Evolutionary conservation across 2,329 filamentous ascomycete species (phyloP), one percentile per base, ranked within the genome.

Genomic region (Calonectria fujianensis): DNA sequence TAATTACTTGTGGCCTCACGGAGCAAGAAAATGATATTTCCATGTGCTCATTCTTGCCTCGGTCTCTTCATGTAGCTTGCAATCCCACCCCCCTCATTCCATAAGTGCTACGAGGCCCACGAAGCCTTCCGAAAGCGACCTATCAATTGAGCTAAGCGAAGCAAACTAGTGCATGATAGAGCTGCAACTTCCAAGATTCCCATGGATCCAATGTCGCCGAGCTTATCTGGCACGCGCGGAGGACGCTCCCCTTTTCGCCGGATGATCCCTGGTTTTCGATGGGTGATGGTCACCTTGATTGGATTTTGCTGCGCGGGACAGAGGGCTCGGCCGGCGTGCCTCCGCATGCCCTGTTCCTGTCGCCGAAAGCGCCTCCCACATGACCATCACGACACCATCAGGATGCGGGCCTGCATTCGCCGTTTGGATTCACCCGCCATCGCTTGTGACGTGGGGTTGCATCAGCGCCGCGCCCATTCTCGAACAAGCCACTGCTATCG

Each of bases 371-470:
- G 32, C 41, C 57, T 51, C 35, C 20, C 65, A 69, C 71, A 65
- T 73, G 71, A 69, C 71, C 52, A 14, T 32, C 57, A 37, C n/a
- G 37, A 63, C 65, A 64, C 65, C 48, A 63, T 50, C 37, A 37
- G 50, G 37, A 27, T n/a, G 37, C 45, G 68, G 35, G 54, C 71
- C 65, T 67, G 57, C 71, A 73, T 59, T 59, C 31, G 59, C 57
- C 37, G 16, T 41, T 50, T 37, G 29, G 11, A 11, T 41, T 64
- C 57, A 57, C 54, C 65, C 27, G 39, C 57, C 51, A 24, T 45
- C 18, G 50, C 73, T 61, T 61, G 69, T 73, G 70, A 75, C 73
- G 37, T 64, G 65, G 52, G 59, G 73, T 75, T 70, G 73, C 57
- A 75, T 69, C 70, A 59, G 57, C 31, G 51, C 48, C 54, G 61